Percentiles rank a stretch among this genome's conserved stretches.
Evolutionary conservation across 2,329 filamentous ascomycete genomes (phyloP).

Genomic region (Aureobasidium melanogenum): DNA sequence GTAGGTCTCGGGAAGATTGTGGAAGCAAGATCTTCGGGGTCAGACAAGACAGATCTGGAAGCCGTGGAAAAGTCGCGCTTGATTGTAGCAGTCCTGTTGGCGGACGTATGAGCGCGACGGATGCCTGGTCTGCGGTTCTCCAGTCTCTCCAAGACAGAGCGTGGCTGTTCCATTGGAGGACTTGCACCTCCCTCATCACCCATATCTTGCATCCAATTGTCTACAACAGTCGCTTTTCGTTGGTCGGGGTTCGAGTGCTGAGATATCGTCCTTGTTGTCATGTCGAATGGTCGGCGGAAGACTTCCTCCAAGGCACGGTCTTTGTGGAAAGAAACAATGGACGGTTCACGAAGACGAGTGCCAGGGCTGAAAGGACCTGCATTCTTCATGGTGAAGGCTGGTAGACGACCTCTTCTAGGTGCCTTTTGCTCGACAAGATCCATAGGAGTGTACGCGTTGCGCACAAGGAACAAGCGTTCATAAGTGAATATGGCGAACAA

Average conservation of each 20-base stretch:
- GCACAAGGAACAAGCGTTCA: constrained; percentile 69
- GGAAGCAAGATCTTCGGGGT: constrained; percentile 43
- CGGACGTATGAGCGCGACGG: constrained; percentile 38
- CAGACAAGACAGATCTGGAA: constrained; percentile 47
- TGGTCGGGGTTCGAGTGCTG: constrained; percentile 42
- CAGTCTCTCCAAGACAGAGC: constrained; percentile 48
- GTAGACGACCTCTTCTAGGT: constrained; percentile 20
- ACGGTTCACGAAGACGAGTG: constrained; percentile 66
- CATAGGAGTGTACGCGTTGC: constrained; percentile 69
- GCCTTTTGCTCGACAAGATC: constrained; percentile 69
- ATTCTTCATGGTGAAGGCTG: constrained; percentile 23
- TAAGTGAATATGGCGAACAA: constrained; percentile 81
- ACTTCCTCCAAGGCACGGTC: constrained; percentile 87
- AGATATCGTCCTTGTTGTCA: constrained; percentile 48
- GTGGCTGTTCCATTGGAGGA: constrained; percentile 53
- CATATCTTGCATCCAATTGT: constrained; percentile 77
- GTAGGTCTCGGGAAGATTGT: constrained; percentile 29
- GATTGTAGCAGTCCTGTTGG: constrained; percentile 21
- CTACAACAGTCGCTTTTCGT: constrained; percentile 69
- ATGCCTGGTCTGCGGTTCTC: constrained; percentile 47
- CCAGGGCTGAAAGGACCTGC: constrained; percentile 62
- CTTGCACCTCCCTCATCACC: constrained; percentile 45
- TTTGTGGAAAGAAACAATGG: constrained; percentile 79
- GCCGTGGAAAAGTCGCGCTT: constrained; percentile 42
- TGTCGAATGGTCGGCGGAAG: constrained; percentile 63